Evolutionary conservation across 2,329 filamentous ascomycete genomes (phyloP), one percentile per base, ranked within the genome.

Genomic region (Colletotrichum sidae): DNA sequence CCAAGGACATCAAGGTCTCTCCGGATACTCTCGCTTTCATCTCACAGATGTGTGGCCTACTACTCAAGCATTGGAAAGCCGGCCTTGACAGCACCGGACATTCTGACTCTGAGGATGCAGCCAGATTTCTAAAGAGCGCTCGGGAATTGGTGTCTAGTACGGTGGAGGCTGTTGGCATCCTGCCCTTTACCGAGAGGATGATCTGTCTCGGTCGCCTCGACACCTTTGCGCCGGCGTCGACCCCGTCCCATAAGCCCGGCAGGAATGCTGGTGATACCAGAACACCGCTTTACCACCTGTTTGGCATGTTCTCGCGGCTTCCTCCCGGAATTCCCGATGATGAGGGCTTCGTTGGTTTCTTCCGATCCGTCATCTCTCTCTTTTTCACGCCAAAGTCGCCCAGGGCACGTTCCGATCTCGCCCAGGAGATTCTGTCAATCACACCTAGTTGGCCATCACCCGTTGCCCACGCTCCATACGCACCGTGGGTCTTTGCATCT

Each of bases 1-100:
- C 84, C 46, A 97, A 97, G 77, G 96, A 99, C 77, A 91, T 99
- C 70, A 97, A 95, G 71, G 90, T 94, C 7, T 94, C 93, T 0
- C 86, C 86, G 11, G 95, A 98, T 67, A 92, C 94, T 1, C 92
- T 92, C 72, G 86, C 89, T 67, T 95, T 94, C 64, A 85, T 97
- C 67, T 90, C 92, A 25, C 84, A 88, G 46, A 83, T 94, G 25
- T 84, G 95, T 54, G 88, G 88, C 46, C 78, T 94, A 25, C 79
- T 97, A 7, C 86, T 88, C 53, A 87, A 85, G 34, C 76, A 94
- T 2, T 97, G 94, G 93, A 81, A 81, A 15, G 75, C 72, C 11
- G 87, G 87, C 15, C 85, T 90, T 12, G 74, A 84, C 8, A 78
- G 79, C 51, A 81, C 79, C 77, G 41, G 87, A 82, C 74, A 84